Evolutionary conservation across 768 basidiomycete species (phyloP), one percentile per base, ranked within the genome.

Genomic region (Kwoniella sp.): DNA sequence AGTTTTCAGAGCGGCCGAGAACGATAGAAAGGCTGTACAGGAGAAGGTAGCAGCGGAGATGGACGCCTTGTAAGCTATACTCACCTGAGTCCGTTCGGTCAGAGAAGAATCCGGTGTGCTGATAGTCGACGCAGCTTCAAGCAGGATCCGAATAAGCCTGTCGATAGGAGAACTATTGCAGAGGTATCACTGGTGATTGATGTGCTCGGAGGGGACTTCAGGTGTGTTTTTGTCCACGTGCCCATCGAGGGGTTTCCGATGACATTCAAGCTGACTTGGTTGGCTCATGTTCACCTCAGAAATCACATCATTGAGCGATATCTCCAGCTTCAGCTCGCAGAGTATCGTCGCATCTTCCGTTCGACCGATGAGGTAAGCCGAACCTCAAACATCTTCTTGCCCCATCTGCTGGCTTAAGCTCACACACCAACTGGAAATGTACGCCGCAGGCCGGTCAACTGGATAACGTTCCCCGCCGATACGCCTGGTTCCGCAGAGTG

Each of bases 281-380:
- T 37, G 5, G 54, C 55, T 45, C 26, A 55, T 28, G 4, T 48
- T 48, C 20, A 28, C 34, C 41, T 3, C 67, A 84, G 83, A 38
- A 79, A 81, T 37, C 88, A 90, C 61, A 85, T 96, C 60, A 84
- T 98, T 13, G 91, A 94, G 58, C 89, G 93, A 57, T 96, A 96
- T 73, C 88, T 92, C 23, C 87, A 89, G 11, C 85, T 94, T 17
- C 92, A 96, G 71, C 85, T 99, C 26, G 92, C 92, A 77, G 96
- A 98, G 78, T 99, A 98, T 78, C 88, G 93, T 12, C 89, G 93
- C 23, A 94, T 99, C 76, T 98, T 99, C 82, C 87, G 90, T 55
- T 87, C 90, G 7, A 88, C 88, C 4, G 93, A 96, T 68, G 96
- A 98, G 81, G 93, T 81, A 28, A 22, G 72, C 53, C 23, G 1